A percentile compares a stretch with the other conserved stretches of the same genome.
phyloP scores from a whole-genome alignment of 192 early-diverging fungal genomes.

The Polychytrium aggregatum region DNA sequence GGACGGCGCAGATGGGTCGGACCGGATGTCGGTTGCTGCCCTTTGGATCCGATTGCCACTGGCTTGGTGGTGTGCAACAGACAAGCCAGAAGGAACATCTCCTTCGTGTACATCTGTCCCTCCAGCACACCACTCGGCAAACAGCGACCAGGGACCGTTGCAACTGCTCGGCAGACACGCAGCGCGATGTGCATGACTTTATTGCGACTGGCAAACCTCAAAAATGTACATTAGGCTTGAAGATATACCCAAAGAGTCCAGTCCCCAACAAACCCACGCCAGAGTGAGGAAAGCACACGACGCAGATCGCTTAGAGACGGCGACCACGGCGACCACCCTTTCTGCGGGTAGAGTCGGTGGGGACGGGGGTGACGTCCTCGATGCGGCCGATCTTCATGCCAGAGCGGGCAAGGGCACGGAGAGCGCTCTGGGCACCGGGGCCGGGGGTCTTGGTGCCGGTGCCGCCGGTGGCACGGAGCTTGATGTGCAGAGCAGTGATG shows the following conservation, averaged over 20 bases:
- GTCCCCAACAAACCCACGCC: no score
- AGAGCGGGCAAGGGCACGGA: constrained; percentile 96
- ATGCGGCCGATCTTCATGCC: constrained; percentile 99
- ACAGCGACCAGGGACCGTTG: neutral
- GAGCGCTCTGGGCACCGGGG: constrained; percentile 93
- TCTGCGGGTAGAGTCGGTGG: constrained; percentile 94
- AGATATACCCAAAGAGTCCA: no score
- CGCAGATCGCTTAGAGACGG: constrained; percentile 45
- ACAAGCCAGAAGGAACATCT: no score
- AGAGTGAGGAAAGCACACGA: no score
- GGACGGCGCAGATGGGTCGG: no score
- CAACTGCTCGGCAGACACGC: neutral
- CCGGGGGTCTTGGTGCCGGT: constrained; percentile 97
- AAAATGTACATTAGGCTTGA: no score
- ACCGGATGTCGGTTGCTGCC: no score
- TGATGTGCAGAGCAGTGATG: constrained; percentile 98
- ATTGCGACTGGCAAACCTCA: no score
- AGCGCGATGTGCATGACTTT: no score
- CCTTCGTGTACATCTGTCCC: no score
- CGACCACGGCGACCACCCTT: constrained; percentile 99
- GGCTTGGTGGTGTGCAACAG: no score
- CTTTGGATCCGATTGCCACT: no score
- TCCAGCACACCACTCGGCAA: neutral
- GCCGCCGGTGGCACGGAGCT: constrained; percentile 99
- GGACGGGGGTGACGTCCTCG: constrained; percentile 96